Evolutionary conservation across 148 eudicot genomes (phyloP).

Genomic region (Vaccinium vitisidaea): DNA sequence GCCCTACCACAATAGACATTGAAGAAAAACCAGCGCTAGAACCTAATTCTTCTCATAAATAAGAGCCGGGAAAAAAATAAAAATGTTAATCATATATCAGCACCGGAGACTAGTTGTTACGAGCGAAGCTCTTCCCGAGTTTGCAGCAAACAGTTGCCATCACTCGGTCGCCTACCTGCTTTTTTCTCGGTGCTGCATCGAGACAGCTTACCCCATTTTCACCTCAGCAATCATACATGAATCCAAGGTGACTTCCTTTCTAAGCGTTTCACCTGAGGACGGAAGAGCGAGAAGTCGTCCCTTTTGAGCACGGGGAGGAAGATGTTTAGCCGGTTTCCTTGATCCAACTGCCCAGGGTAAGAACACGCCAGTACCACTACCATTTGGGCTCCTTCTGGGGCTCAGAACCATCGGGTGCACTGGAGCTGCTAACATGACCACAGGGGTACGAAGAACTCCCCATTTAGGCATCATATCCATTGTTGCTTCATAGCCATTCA

Average conservation of each 20-base stretch:
- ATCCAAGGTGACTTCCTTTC: conserved; percentile 50
- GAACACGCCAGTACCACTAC: conserved; percentile 87
- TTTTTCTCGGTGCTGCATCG: conserved; percentile 18
- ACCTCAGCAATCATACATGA: conserved; percentile 38
- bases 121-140: conserved; percentile 18
- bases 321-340: conserved; percentile 68
- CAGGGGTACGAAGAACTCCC: conserved; percentile 57
- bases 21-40: conserved; percentile 26
- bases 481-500: conserved; percentile 29
- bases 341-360: conserved; percentile 74
- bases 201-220: conserved; percentile 24
- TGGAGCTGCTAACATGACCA: conserved; percentile 65
- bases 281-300: conserved; percentile 51
- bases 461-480: conserved; percentile 59
- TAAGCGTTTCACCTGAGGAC: conserved; percentile 32
- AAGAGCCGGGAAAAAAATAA: conserved; percentile 6
- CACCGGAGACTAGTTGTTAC: conserved; percentile 26
- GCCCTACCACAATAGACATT: conserved; percentile 23
- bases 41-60: conserved; percentile 28
- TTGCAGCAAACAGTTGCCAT: conserved; percentile 27
- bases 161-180: background rate
- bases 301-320: conserved; percentile 87
- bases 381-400: conserved; percentile 50
- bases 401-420: conserved; percentile 47
- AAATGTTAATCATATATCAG: conserved; percentile 20